These are phyloP conservation scores for Penstemon eatonii DNA, from an alignment of 257 asterid genomes.

Conservation along the genomic window DNA sequence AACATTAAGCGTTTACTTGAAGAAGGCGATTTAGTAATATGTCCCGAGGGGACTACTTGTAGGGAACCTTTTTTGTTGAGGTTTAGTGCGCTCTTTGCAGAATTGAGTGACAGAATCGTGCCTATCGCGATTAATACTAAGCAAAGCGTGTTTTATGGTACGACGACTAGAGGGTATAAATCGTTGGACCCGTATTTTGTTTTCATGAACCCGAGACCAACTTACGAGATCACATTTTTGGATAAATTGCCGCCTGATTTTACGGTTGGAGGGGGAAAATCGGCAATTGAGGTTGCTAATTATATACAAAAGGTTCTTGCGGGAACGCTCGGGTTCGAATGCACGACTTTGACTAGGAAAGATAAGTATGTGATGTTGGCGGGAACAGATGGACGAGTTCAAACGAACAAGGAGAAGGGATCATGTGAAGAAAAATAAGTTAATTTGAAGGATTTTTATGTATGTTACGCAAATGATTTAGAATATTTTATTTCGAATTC, in stretches of 20 bases:
- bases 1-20: conserved; percentile 60
- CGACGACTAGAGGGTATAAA: conserved; percentile 75
- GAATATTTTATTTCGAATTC: no score
- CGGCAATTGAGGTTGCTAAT: conserved; percentile 82
- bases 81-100: conserved; percentile 90
- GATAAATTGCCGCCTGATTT: conserved; percentile 63
- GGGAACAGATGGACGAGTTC: conserved; percentile 76
- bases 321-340: conserved; percentile 81
- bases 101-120: conserved; percentile 78
- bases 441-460: background rate
- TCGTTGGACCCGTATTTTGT: conserved; percentile 75
- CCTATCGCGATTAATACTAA: conserved; percentile 74
- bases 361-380: conserved; percentile 84
- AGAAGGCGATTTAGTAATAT: conserved; percentile 78
- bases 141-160: conserved; percentile 77
- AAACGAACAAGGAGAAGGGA: conserved; percentile 33
- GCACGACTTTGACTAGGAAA: conserved; percentile 78
- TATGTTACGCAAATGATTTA: no score
- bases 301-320: conserved; percentile 72
- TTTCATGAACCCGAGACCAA: conserved; percentile 90
- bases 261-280: conserved; percentile 60
- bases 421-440: conserved; percentile 9
- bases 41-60: conserved; percentile 94
- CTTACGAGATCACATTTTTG: conserved; percentile 75
- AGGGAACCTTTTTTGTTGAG: conserved; percentile 74